Evolutionary conservation across 2,329 filamentous ascomycete genomes (phyloP).

Genomic region (Trichoderma koningii): DNA sequence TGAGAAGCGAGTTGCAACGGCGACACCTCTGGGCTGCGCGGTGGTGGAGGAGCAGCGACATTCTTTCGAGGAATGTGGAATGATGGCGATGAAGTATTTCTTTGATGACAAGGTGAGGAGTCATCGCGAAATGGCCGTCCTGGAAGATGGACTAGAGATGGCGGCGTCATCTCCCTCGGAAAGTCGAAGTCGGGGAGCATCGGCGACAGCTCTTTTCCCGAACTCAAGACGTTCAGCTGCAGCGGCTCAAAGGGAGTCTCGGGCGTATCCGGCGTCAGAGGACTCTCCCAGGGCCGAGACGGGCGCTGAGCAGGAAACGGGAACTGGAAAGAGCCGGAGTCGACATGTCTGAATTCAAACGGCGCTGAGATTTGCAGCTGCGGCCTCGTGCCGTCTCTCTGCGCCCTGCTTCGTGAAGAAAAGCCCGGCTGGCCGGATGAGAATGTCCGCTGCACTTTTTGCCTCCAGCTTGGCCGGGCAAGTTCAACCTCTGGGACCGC

Average conservation of each 20-base stretch:
- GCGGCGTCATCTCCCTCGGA: slow-evolving; percentile 44
- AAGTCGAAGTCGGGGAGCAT: slow-evolving; percentile 55
- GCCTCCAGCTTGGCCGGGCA: slow-evolving; percentile 30
- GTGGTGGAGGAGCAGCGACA: slow-evolving; percentile 33
- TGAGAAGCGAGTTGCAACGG: slow-evolving; percentile 47
- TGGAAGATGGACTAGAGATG: slow-evolving; percentile 40
- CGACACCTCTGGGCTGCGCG: slow-evolving; percentile 33
- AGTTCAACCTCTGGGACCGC: slow-evolving; percentile 32
- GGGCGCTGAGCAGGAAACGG: slow-evolving; percentile 29
- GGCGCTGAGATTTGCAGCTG: slow-evolving; percentile 61
- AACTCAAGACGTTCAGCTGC: slow-evolving; percentile 56
- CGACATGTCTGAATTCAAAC: slow-evolving; percentile 61
- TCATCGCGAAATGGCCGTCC: slow-evolving; percentile 40
- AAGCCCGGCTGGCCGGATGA: slow-evolving; percentile 46
- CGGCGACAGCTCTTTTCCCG: slow-evolving; percentile 52
- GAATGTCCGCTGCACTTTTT: slow-evolving; percentile 32
- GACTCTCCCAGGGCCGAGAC: slow-evolving; percentile 28
- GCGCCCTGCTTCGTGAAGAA: slow-evolving; percentile 50
- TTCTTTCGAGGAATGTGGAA: slow-evolving; percentile 58
- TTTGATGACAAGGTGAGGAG: slow-evolving; percentile 40
- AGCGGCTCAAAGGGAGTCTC: slow-evolving; percentile 53
- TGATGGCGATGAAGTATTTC: slow-evolving; percentile 55
- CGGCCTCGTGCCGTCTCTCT: slow-evolving; percentile 50
- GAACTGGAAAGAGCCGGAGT: slow-evolving; percentile 50
- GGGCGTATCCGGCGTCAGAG: slow-evolving; percentile 34